Evolutionary conservation across 768 basidiomycete genomes (phyloP).

Genomic region (Goffeauzyma gilvescens): DNA sequence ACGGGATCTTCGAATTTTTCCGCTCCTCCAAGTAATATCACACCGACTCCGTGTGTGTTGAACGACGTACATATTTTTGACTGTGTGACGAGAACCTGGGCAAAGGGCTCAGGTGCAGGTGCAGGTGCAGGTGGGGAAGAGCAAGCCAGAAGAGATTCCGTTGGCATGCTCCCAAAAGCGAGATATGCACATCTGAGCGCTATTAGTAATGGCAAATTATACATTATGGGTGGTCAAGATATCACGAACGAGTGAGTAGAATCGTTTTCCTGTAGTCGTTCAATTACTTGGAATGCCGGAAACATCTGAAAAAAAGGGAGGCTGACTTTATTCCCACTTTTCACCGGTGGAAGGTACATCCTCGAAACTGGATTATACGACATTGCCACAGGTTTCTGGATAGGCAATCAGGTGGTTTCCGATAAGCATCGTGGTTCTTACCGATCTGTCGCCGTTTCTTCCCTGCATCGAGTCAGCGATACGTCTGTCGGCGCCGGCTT

Average conservation of each 20-base stretch:
- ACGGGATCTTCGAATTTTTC: no score
- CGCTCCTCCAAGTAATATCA: no score
- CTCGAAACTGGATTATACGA: constrained; percentile 86
- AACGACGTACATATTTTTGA: constrained; percentile 84
- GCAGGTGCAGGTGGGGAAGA: constrained; percentile 10
- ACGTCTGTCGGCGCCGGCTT: no score
- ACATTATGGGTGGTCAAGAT: constrained; percentile 90
- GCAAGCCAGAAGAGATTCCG: constrained; percentile 32
- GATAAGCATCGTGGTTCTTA: constrained; percentile 93
- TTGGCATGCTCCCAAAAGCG: constrained; percentile 47
- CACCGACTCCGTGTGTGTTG: no score
- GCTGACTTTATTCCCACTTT: no score
- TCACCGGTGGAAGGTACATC: constrained; percentile 41
- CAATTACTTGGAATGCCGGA: no score
- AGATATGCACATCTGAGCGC: constrained; percentile 90
- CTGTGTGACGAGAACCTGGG: constrained; percentile 50
- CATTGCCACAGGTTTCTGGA: constrained; percentile 52
- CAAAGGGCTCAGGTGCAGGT: constrained; percentile 5
- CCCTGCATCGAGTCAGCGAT: no score
- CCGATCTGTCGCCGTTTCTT: constrained; percentile 73
- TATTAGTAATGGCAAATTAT: constrained; percentile 60
- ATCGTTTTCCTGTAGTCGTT: not conserved
- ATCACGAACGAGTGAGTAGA: constrained; percentile 45
- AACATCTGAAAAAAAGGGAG: no score
- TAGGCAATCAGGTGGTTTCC: constrained; percentile 52